Percentiles rank a stretch among this genome's conserved stretches.
phyloP scores from a whole-genome alignment of 1,139 yeast species.

The Hemisphaericaspora lyxosophila region DNA sequence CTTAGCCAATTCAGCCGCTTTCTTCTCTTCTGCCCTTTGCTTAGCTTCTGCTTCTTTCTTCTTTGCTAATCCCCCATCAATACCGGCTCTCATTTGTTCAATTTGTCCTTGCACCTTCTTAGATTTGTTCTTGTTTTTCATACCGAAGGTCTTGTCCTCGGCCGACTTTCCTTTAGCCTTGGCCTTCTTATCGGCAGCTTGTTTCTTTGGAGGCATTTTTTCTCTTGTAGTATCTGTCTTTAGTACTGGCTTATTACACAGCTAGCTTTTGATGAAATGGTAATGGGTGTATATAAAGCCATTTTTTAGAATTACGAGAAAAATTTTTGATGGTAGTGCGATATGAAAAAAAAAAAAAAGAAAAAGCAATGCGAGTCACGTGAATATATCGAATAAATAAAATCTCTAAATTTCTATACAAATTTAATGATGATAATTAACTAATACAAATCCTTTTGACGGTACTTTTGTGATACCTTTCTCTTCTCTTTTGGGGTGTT shows the following conservation, averaged over 20 bases:
- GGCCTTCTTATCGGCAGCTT: slow-evolving; percentile 61
- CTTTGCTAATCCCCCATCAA: slow-evolving; percentile 61
- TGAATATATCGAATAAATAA: background rate
- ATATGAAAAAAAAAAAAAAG: background rate
- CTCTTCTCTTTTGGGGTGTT: slow-evolving; percentile 10
- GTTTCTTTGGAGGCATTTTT: slow-evolving; percentile 67
- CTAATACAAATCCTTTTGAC: slow-evolving; percentile 8
- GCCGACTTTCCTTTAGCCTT: slow-evolving; percentile 67
- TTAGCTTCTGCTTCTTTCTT: slow-evolving; percentile 77
- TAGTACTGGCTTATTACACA: too few relatives aligned
- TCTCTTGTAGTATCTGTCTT: background rate
- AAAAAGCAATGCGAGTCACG: slow-evolving; percentile 2
- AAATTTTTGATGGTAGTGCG: background rate
- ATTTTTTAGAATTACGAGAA: background rate
- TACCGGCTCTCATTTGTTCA: slow-evolving; percentile 68
- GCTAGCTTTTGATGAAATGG: background rate
- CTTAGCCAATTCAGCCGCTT: slow-evolving; percentile 86
- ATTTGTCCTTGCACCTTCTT: slow-evolving; percentile 87
- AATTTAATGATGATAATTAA: background rate
- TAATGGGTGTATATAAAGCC: background rate
- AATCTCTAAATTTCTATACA: background rate
- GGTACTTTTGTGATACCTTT: slow-evolving; percentile 22
- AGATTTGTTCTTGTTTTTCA: slow-evolving; percentile 91
- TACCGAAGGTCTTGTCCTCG: slow-evolving; percentile 91
- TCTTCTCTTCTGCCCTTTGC: slow-evolving; percentile 79